Base-by-base conservation (phyloP, 225 moss, liverwort and hornwort species). In the Climacium dendroides region DNA sequence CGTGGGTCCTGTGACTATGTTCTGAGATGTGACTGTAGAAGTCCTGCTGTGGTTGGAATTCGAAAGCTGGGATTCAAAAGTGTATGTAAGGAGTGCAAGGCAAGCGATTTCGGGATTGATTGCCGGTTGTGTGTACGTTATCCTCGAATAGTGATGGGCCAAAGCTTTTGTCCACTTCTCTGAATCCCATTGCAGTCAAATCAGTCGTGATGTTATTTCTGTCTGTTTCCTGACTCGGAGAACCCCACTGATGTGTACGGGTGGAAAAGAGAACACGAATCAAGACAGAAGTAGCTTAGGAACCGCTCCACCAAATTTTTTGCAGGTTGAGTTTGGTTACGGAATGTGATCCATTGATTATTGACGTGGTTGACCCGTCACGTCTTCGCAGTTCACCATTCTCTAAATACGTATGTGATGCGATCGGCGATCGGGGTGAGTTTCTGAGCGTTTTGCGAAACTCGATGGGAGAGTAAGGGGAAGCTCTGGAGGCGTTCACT, bases 401-500 rank as follows among this genome's bases (percentile, higher is more conserved):
- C 35, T 28, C 10, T 72, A 6, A 16, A 28, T 28, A 45, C 45
- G 17, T 17, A 34, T 10, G 9, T 23, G 79, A 86, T 47, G 16
- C n/a, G 16, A 16, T 39, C 50, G 61, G 81, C 9, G 64, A 41
- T 74, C 18, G 59, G 50, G 72, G 47, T n/a, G 53, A 39, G n/a
- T 50, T 70, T 69, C 47, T 84, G 80, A 89, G 55, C 5, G 6
- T 83, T 52, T 66, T 25, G 67, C 24, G 78, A 15, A 85, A 28
- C 37, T 78, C 78, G 41, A 88, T 88, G 88, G 67, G 88, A 60
- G 85, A 86, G 81, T 80, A 71, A 63, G 48, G 70, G 24, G 78
- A 25, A 87, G 75, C 88, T 83, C 88, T 92, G 88, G 88, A 88
- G 90, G 83, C 41, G 80, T 90, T 92, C 28, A 86, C 63, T 20